Base-by-base conservation (phyloP, 2,329 filamentous ascomycete species). In the Aspergillus ochraceus region DNA sequence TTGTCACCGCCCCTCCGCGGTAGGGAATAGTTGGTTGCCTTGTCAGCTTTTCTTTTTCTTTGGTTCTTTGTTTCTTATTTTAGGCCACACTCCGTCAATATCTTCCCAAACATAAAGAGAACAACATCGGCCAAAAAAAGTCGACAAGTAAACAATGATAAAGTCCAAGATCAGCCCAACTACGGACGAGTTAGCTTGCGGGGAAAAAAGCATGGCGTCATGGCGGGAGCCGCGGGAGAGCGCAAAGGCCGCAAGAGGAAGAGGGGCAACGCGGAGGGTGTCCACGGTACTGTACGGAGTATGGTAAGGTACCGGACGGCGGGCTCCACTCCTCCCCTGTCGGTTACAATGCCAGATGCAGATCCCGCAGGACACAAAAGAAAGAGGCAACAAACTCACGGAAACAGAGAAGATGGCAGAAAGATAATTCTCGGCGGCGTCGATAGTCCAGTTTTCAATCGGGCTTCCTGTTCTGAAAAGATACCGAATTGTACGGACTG, bases 161-260 rank as follows among this genome's bases (percentile, higher is more conserved):
- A 36, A 36, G 4, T 10, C 2, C 11, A 4, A 11, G 11, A 36
- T 36, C 32, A 36, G 32, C 32, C 32, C 32, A 36, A 36, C 32
- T 36, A 14, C 32, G 42, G 19, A 46, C 42, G 42, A 49, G 56
- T 59, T 55, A 63, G 57, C 52, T 62, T 64, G 62, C 62, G 62
- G 62, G 62, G 62, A 58, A 63, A 63, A 46, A 42, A 6, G 51
- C 52, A 67, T 67, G 64, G 65, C 65, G 65, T 67, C 65, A 67
- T 66, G 52, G 47, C 19, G 32, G 49, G 52, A 54, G 39, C n/a
- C 46, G 59, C 59, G 51, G 61, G 55, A 46, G 42, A 46, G 42
- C n/a, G n/a, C n/a, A n/a, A n/a, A n/a, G n/a, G n/a, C n/a, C n/a
- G n/a, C 42, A 9, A 6, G 8, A 26, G 26, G 26, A 20, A 52